A percentile compares a stretch with the other conserved stretches of the same genome.
Evolutionary conservation across 2,329 filamentous ascomycete species (phyloP).

Genomic region (Fusarium setosum): DNA sequence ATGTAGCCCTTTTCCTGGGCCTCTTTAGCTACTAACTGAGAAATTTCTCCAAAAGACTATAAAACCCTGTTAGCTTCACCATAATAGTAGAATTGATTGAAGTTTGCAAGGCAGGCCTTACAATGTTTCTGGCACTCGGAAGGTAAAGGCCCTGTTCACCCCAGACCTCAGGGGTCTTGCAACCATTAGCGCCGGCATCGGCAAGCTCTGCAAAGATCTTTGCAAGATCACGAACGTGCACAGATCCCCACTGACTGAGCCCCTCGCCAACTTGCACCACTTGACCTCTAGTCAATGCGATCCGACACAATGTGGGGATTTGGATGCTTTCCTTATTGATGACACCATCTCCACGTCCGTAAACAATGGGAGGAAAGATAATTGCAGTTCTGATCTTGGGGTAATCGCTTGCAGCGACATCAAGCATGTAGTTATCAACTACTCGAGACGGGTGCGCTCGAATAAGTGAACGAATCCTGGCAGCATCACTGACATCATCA

Average conservation of each 20-base stretch:
- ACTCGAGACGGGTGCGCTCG: constrained; percentile 40
- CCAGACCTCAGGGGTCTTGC: constrained; percentile 44
- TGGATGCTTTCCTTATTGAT: too few species aligned
- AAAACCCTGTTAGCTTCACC: neutral
- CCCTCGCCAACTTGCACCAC: too few species aligned
- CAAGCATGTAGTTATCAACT: constrained; percentile 51
- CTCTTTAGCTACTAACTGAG: too few species aligned
- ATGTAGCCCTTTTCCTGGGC: too few species aligned
- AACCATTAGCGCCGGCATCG: constrained; percentile 42
- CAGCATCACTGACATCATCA: constrained; percentile 47
- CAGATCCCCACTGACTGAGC: too few species aligned
- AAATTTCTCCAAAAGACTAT: constrained; percentile 24
- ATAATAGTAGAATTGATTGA: too few species aligned
- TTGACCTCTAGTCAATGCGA: too few species aligned
- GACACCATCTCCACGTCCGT: too few species aligned
- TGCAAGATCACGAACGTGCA: constrained; percentile 49
- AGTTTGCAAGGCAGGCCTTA: constrained; percentile 32
- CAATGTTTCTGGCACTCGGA: constrained; percentile 36
- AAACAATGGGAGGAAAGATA: too few species aligned
- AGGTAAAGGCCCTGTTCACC: constrained; percentile 51
- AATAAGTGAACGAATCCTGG: constrained; percentile 41
- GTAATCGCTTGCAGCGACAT: too few species aligned
- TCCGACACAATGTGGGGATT: too few species aligned
- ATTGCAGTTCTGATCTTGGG: too few species aligned
- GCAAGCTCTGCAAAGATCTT: constrained; percentile 43